Percentiles rank a stretch among this genome's conserved stretches.
phyloP scores from a whole-genome alignment of 768 basidiomycete species.

The Pulveroboletus sp. region DNA sequence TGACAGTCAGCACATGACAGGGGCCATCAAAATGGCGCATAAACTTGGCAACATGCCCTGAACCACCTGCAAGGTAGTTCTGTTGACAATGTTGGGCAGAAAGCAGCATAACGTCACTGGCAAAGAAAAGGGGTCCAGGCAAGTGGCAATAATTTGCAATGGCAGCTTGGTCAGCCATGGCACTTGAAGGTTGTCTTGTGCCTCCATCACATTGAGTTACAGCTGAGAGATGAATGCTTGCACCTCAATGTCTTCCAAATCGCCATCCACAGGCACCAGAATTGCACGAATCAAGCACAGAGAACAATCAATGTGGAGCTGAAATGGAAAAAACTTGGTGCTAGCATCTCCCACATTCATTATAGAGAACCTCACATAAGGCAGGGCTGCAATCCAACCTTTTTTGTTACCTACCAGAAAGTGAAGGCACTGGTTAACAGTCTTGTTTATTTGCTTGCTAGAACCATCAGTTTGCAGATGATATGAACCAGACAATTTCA shows the following conservation, averaged over 20 bases:
- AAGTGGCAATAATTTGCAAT: too few species aligned
- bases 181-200: neutral
- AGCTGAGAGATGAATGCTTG: neutral
- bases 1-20: constrained; percentile 15
- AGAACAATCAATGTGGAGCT: constrained; percentile 20
- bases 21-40: constrained; percentile 37
- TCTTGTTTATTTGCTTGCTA: constrained; percentile 20
- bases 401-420: constrained; percentile 8
- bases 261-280: too few species aligned
- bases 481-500: constrained; percentile 23
- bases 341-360: constrained; percentile 32
- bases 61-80: neutral
- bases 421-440: constrained; percentile 8
- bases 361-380: constrained; percentile 27
- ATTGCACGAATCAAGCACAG: constrained; percentile 25
- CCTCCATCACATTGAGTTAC: neutral
- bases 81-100: neutral
- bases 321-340: constrained; percentile 33
- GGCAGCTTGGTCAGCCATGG: too few species aligned
- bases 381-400: constrained; percentile 31
- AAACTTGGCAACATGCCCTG: constrained; percentile 44
- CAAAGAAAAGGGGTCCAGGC: neutral
- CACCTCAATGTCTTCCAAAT: neutral
- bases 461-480: constrained; percentile 29
- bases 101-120: neutral